Base-by-base conservation (phyloP, 257 asterid genomes). In the Scutellaria barbata region DNA sequence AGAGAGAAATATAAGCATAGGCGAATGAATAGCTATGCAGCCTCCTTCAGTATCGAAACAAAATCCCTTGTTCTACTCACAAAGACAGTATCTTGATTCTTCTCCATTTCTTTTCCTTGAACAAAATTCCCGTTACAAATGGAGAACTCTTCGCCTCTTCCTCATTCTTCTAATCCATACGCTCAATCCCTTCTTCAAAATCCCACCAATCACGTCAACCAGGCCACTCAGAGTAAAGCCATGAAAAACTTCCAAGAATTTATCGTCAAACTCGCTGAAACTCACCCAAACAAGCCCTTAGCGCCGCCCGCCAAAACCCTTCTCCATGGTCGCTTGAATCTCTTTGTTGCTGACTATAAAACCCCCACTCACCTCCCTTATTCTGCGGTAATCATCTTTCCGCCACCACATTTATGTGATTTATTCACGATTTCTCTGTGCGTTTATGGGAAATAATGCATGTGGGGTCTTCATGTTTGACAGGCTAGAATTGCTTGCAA, bases 351-450 rank as follows among this genome's bases (percentile, higher is more conserved):
- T 2, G 66, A 71, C 35, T 77, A 70, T 70, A 72, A 41, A 59
- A 77, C 82, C 40, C 87, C 89, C 7, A 81, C 80, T 57, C 89
- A 85, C 66, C 87, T 82, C 11, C 87, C 89, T 57, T 85, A 85
- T 69, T 76, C 87, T 5, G 83, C 85, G 81, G 89, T 85, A 81
- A 75, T 25, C 20, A 46, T 51, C 41, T 46, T 11, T 63, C 20
- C 59, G 3, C 54, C 14, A 2, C 30, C 50, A 1, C 63, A 39
- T 47, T 0, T 8, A 17, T 25, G 2, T 40, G 33, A 14, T 39
- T 48, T 57, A 39, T 16, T 47, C 8, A 8, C 9, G 13, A 40
- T 47, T 8, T 33, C 4, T 43, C 6, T 14, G 55, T 20, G 13
- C 30, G 42, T 65, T 57, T 71, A 30, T 30, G 5, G 59, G 61